Conservation (phyloP, 768 basidiomycete genomes). For the Rhizopogon rudus region DNA sequence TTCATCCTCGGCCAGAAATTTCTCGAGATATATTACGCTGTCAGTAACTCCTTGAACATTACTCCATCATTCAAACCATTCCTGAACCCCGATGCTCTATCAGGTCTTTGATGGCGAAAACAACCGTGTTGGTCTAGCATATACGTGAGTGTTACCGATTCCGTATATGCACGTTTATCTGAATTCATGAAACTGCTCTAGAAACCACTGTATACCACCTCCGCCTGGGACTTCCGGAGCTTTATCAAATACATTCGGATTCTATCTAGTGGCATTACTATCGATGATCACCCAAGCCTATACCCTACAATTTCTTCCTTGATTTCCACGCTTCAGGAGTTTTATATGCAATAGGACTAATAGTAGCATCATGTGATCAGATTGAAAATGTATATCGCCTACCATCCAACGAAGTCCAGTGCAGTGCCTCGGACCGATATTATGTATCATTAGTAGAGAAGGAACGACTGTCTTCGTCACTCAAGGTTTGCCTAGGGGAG, state of each 20-base stretch:
- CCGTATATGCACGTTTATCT: background rate
- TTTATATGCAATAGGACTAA: background rate
- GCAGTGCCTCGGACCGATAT: background rate
- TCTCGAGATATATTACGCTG: background rate
- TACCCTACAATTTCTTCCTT: background rate
- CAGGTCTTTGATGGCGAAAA: background rate
- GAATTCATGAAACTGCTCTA: background rate
- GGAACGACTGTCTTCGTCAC: no score
- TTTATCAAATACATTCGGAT: background rate
- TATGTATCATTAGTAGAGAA: background rate
- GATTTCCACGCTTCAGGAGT: background rate
- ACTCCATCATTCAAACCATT: background rate
- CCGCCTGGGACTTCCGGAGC: background rate
- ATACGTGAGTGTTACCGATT: background rate
- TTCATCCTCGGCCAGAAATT: slow-evolving; percentile 2
- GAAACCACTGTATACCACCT: background rate
- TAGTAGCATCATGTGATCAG: background rate
- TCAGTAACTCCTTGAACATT: background rate
- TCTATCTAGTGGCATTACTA: background rate
- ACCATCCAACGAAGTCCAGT: no score
- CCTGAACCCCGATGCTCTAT: background rate
- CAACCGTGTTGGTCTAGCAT: background rate
- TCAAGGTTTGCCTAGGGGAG: no score
- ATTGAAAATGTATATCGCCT: background rate
- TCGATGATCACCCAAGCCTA: background rate